Conservation (phyloP, 1,284 basidiomycete genomes). For the Austroboletus olivaceoglutinosus region DNA sequence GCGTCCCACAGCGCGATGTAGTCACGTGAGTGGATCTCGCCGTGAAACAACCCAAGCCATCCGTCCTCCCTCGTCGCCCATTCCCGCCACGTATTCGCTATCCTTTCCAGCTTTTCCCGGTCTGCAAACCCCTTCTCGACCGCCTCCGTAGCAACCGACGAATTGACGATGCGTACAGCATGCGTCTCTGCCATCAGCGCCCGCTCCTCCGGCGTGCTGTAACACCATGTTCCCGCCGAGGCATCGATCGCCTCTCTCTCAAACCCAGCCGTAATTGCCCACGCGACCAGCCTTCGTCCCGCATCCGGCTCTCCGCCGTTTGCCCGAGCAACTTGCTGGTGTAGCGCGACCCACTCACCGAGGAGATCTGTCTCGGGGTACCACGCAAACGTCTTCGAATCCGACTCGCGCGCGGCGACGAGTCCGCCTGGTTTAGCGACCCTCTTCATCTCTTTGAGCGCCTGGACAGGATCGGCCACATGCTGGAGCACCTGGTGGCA, state of each 20-base stretch:
- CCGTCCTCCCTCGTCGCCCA: slow-evolving; percentile 37
- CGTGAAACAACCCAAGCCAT: slow-evolving; percentile 35
- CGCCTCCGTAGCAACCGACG: slow-evolving; percentile 31
- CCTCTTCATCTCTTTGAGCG: slow-evolving; percentile 41
- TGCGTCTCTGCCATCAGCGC: slow-evolving; percentile 36
- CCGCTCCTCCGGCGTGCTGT: slow-evolving; percentile 34
- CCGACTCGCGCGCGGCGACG: slow-evolving; percentile 38
- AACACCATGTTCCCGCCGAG: slow-evolving; percentile 36
- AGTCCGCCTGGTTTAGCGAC: slow-evolving; percentile 41
- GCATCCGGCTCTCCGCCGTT: slow-evolving; percentile 27
- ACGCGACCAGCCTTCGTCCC: slow-evolving; percentile 25
- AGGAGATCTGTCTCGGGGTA: slow-evolving; percentile 22
- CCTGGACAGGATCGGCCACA: slow-evolving; percentile 34
- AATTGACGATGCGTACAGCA: slow-evolving; percentile 35
- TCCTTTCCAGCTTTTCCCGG: slow-evolving; percentile 24
- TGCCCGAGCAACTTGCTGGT: slow-evolving; percentile 18
- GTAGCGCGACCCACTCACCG: slow-evolving; percentile 13
- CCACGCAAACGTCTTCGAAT: slow-evolving; percentile 32
- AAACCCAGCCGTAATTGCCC: slow-evolving; percentile 30
- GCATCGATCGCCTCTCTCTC: slow-evolving; percentile 24
- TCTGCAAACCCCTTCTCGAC: slow-evolving; percentile 29
- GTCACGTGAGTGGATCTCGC: slow-evolving; percentile 33
- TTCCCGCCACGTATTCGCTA: slow-evolving; percentile 28
- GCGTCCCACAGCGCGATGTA: neutral
- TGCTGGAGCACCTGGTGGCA: slow-evolving; percentile 46